Conservation (phyloP, 2,329 filamentous ascomycete species). For the Stagonosporopsis vannaccii region DNA sequence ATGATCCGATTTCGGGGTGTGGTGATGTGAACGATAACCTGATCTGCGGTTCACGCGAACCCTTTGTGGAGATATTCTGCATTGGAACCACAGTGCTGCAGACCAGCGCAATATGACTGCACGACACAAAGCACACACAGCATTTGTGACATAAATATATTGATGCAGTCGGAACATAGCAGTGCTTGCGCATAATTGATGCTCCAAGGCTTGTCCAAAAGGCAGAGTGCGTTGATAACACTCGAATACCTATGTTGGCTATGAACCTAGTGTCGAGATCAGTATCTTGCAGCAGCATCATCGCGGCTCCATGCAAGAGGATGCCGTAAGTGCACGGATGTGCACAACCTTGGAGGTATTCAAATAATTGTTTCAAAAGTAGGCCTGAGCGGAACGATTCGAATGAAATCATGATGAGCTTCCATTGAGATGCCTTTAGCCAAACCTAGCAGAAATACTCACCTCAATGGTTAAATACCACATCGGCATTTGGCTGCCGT, state of each 20-base stretch:
- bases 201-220: not conserved
- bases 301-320: too few relatives aligned
- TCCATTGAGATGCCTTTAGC: too few relatives aligned
- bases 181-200: not conserved
- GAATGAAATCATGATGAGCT: not conserved
- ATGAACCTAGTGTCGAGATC: not conserved
- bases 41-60: slow-evolving; percentile 1
- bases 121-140: not conserved
- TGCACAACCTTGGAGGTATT: not conserved
- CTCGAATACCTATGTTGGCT: not conserved
- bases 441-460: too few relatives aligned
- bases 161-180: not conserved
- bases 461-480: too few relatives aligned
- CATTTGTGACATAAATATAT: not conserved
- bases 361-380: not conserved
- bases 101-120: not conserved
- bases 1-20: not conserved
- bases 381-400: not conserved
- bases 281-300: too few relatives aligned
- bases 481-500: too few relatives aligned
- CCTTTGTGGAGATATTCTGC: not conserved
- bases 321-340: not conserved
- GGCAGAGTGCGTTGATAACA: not conserved
- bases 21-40: not conserved
- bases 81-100: not conserved